Base-by-base conservation (phyloP, 768 basidiomycete genomes). In the Psilocybe cubensis region DNA sequence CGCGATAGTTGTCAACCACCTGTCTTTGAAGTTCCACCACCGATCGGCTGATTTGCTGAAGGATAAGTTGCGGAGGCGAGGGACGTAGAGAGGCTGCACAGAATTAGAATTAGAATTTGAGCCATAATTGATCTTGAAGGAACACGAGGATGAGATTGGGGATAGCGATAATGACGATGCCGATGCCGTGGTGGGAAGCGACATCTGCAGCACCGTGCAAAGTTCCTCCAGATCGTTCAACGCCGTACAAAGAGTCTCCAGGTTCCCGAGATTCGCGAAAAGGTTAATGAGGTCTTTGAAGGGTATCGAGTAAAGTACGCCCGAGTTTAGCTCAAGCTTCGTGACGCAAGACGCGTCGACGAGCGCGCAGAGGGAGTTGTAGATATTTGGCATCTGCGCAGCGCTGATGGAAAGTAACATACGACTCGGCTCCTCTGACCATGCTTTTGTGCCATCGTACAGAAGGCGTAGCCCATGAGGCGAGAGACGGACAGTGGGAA, bases 1-100 rank as follows among this genome's bases (percentile, higher is more conserved):
- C 7, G 66, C 21, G 27, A 75, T 53, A 1, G 57, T 51, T 17
- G 60, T 24, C 3, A 72, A 43, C 73, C 74, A 76, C 40, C 63
- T 58, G 8, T 70, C 68, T 17, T 54, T 62, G 58, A 75, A 75
- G 21, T 70, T 66, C 65, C 68, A 71, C 76, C 74, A 76, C 2
- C 68, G n/a, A 38, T 72, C 70, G 2, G 63, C 57, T 1, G 72
- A 68, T 49, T 66, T 70, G 52, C 70, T 67, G 53, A 77, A 74
- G 17, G 72, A 65, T 14, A 77, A 55, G 6, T 38, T 58, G n/a
- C 29, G 33, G 33, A 76, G 64, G 12, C 59, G 54, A 3, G 74
- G 73, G 14, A 68, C 67, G 44, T 65, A 61, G 5, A 66, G 52
- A 4, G 27, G 38, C 33, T 27, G 7, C 3, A 43, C 47, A 20